Evolutionary conservation across 441 rosid genomes (phyloP), one percentile per base, ranked within the genome.

Genomic region (Pelargonium australe): DNA sequence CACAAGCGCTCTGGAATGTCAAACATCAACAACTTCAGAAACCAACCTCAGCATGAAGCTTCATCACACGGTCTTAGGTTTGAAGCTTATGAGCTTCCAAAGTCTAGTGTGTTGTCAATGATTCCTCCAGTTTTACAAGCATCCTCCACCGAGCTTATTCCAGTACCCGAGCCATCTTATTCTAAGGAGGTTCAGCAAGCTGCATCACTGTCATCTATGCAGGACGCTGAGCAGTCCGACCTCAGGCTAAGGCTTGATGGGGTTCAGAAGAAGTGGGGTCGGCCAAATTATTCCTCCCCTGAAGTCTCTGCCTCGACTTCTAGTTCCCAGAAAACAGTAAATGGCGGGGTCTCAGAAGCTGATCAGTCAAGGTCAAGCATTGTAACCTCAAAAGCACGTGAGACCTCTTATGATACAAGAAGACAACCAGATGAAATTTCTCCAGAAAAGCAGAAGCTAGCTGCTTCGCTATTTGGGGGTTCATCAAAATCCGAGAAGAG

Each of bases 221-320:
- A 95, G 70, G 86, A 81, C 78, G 53, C 89, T 43, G 89, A 86
- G 62, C 79, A 85, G 37, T 73, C 84, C 41, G 94, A 83, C 64
- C 82, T 95, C 68, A 92, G 80, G 91, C 80, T 95, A 68, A 89
- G 90, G 68, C 92, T 95, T n/a, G 99, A 92, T 81, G 99, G 99
- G 63, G 92, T 95, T 31, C 97, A 90, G 71, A 90, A 84, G 82
- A 95, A 92, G 84, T 92, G 98, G 99, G 98, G 98, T 20, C 80
- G 80, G 76, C 86, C 92, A 5, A 84, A 76, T 68, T 89, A 86
- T 77, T 78, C 87, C 9, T 74, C 87, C 7, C 34, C 87, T 47
- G 70, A 86, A 64, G 25, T 89, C 14, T 76, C 97, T 65, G 73
- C 83, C 64, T 72, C 83, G 45, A 75, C 62, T 66, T 69, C 86